These are phyloP conservation scores for Kodamaea laetipori DNA, from an alignment of 805 yeast species.

Conservation along the genomic window DNA sequence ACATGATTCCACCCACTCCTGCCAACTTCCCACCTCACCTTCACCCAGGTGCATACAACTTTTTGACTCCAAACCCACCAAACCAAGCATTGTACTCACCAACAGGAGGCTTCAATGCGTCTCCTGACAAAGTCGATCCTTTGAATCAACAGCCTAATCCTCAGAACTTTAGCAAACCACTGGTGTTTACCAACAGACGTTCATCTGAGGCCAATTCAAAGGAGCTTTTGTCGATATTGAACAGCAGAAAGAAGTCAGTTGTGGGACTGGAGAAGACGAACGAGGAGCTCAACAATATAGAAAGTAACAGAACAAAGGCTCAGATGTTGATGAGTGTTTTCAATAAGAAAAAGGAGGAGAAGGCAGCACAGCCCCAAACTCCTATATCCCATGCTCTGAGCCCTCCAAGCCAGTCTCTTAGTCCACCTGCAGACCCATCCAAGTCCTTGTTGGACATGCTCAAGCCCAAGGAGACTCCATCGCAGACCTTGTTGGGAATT, in stretches of 20 bases:
- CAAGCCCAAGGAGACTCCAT: constrained; percentile 3
- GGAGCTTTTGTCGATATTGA: constrained; percentile 47
- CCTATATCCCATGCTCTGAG: neutral
- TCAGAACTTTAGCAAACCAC: constrained; percentile 42
- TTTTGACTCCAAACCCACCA: constrained; percentile 6
- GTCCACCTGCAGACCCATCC: neutral
- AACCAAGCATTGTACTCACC: constrained; percentile 11
- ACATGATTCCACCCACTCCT: constrained; percentile 9
- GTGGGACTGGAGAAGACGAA: constrained; percentile 11
- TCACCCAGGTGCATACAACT: neutral
- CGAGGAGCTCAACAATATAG: constrained; percentile 18
- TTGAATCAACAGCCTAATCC: constrained; percentile 31
- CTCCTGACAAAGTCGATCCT: constrained; percentile 10
- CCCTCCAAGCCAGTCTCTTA: neutral
- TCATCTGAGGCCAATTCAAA: constrained; percentile 37
- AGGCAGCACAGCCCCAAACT: constrained; percentile 7
- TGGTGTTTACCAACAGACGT: constrained; percentile 29
- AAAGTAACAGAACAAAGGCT: constrained; percentile 34
- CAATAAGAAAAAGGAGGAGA: constrained; percentile 18
- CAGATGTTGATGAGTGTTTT: constrained; percentile 33
- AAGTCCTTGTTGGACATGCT: constrained; percentile 10
- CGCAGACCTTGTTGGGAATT: constrained; percentile 10
- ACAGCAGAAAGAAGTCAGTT: constrained; percentile 20
- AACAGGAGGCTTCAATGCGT: constrained; percentile 2
- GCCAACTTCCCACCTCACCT: constrained; percentile 6